Base-by-base conservation (phyloP, 2,329 filamentous ascomycete genomes). In the Huntiella abstrusa region DNA sequence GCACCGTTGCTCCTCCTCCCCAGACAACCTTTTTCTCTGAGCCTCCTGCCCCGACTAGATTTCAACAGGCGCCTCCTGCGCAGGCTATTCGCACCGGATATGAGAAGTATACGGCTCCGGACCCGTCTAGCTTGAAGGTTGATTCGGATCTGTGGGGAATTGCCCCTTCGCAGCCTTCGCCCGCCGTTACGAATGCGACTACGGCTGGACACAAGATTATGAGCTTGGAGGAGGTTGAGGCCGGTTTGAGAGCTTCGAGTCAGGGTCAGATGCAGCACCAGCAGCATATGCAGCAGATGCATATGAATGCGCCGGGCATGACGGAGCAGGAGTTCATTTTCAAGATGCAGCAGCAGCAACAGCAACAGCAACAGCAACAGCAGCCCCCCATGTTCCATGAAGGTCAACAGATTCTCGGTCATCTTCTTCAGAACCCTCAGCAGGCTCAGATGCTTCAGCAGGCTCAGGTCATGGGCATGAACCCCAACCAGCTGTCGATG, bases 141-240 rank as follows among this genome's bases (percentile, higher is more conserved):
- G 88, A 95, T 62, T 83, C 86, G 38, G 87, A 82, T 48, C 80
- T 96, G 48, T 98, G 91, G 91, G 85, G 85, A 3, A 76, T 83
- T 49, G 75, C 75, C 12, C 74, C 79, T 13, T 51, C 62, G 33
- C 77, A 64, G 53, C 51, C 65, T 12, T 54, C 61, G 13, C 54
- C 58, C 5, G 54, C 58, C 43, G 50, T 59, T 17, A 54, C 59
- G 43, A 55, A 59, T 52, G 55, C 54, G 41, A 51, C 55, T 22
- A 49, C 52, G 8, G 11, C 53, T 16, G 52, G 64, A 41, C 77
- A 77, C 56, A 95, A 87, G 66, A 80, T 95, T 64, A 79, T 98
- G 81, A 96, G 85, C 56, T 62, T 98, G 56, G 91, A 96, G 59
- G 91, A 98, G 64, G 87, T 98, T 15, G 91, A 98, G 64, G 88